Conservation (phyloP, 2,329 filamentous ascomycete genomes). For the Trichophyton schoenleinii region DNA sequence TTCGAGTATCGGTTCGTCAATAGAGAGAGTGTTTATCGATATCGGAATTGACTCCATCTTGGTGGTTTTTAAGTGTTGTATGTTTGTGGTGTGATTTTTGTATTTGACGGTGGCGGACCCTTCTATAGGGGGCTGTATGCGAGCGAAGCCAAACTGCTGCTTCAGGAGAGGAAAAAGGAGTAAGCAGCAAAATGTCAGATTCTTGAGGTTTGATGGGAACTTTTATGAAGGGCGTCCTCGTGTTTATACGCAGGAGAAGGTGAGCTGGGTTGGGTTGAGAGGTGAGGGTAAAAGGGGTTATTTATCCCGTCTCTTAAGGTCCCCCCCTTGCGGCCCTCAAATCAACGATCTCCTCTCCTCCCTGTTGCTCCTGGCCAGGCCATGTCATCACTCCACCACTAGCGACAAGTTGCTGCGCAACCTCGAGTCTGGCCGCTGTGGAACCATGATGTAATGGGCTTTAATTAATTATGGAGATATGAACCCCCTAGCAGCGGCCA, state of each 20-base stretch:
- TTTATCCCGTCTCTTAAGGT: background rate
- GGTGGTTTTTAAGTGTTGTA: background rate
- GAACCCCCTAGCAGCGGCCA: background rate
- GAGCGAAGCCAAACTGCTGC: background rate
- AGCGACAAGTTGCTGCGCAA: background rate
- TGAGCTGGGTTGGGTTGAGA: background rate
- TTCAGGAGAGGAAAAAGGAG: background rate
- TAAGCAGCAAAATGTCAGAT: background rate
- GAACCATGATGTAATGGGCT: constrained; percentile 1
- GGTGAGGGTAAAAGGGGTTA: background rate
- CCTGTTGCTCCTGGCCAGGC: background rate
- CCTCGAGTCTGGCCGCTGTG: background rate
- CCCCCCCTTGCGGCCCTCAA: background rate
- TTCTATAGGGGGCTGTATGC: background rate
- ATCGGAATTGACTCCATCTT: background rate
- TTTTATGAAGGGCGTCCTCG: background rate
- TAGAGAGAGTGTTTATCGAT: background rate
- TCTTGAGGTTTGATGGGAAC: background rate
- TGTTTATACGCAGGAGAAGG: background rate
- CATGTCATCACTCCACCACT: background rate
- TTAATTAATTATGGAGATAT: background rate
- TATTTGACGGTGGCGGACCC: background rate
- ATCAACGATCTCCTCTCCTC: background rate
- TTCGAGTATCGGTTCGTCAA: background rate
- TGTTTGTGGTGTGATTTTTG: background rate